Evolutionary conservation across 2,329 filamentous ascomycete genomes (phyloP), one percentile per base, ranked within the genome.

Genomic region (Fusarium chuoi): DNA sequence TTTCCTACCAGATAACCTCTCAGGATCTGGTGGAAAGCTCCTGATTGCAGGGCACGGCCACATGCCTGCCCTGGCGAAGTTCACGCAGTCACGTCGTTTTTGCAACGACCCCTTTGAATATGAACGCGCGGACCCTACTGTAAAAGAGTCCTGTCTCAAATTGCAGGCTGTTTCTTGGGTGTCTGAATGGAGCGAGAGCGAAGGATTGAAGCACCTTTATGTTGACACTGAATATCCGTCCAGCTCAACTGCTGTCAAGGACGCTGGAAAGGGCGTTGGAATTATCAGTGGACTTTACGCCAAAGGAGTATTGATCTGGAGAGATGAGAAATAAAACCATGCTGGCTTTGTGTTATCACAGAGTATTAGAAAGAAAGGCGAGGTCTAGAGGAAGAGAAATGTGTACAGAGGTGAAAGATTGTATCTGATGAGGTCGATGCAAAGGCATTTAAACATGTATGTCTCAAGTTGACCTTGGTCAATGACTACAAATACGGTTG

Each of bases 1-100:
- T 1, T 86, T 84, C 65, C 36, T 82, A 12, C 81, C 83, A 0
- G 84, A 86, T 65, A 86, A 86, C 48, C 76, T 86, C 17, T 81
- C 81, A 1, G 54, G 79, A 7, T 77, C 57, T 28, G 74, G 39
- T 42, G 71, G 75, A 52, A 78, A 77, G n/a, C 79, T 86, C 24
- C 66, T 84, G 15, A 80, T 84, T 24, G 81, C 84, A 0, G 84
- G 84, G 0, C 84, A 86, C 36, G 81, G 83, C 4, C 79, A 85
- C 51, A 56, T 80, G 3, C 79, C 80, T 0, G 77, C 78, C 5
- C 70, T 84, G 17, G 66, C 44, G 5, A 79, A 78, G 45, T 85
- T 81, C 49, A 71, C 80, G 3, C 36, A 69, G 9, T 78, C 79
- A 13, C 80, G 84, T 0, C 76, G 80, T 36, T 63, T 82, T 6